phyloP scores from a whole-genome alignment of 148 eudicot genomes.

The Arbutus unedo region DNA sequence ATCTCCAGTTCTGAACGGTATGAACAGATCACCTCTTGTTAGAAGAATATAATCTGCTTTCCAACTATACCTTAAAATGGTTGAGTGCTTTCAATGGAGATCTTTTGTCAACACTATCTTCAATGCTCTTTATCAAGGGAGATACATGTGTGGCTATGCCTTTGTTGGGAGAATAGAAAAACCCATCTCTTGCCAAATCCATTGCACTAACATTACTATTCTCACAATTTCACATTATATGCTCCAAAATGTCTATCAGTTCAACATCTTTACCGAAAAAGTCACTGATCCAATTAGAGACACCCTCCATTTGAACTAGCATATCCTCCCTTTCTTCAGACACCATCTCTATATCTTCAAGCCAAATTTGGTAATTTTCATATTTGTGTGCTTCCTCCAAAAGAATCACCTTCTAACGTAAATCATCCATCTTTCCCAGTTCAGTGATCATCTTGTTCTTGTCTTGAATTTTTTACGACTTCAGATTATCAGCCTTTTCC shows the following conservation, averaged over 20 bases:
- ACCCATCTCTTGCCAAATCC: background rate
- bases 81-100: slow-evolving; percentile 47
- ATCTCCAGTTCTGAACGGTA: too few relatives aligned
- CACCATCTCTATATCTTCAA: slow-evolving; percentile 28
- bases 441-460: slow-evolving; percentile 28
- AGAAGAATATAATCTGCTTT: background rate
- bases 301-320: slow-evolving; percentile 35
- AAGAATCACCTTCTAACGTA: slow-evolving; percentile 24
- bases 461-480: slow-evolving; percentile 35
- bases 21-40: too few relatives aligned
- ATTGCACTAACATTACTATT: slow-evolving; percentile 16
- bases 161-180: background rate
- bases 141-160: background rate
- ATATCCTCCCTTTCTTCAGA: slow-evolving; percentile 41
- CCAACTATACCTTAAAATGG: slow-evolving; percentile 21
- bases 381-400: slow-evolving; percentile 40
- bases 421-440: slow-evolving; percentile 24
- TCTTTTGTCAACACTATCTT: slow-evolving; percentile 30
- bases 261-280: slow-evolving; percentile 39
- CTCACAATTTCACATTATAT: slow-evolving; percentile 25
- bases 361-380: slow-evolving; percentile 27
- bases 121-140: slow-evolving; percentile 28
- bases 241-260: slow-evolving; percentile 38
- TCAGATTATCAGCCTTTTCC: slow-evolving; percentile 32
- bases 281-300: slow-evolving; percentile 29